Evolutionary conservation across 129 eudicot species (phyloP).

Genomic region (Artemisia argyi): DNA sequence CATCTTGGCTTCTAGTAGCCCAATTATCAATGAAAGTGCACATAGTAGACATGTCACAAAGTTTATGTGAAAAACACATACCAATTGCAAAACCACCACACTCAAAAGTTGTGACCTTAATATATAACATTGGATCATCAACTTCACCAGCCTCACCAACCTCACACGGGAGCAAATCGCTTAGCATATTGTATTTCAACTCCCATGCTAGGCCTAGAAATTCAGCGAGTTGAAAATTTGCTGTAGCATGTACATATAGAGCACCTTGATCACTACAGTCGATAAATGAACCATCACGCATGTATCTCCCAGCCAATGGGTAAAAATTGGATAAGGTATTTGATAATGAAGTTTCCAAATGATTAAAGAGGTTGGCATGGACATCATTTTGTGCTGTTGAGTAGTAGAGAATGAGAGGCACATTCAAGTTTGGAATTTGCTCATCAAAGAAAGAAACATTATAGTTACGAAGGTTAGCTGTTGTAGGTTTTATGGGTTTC

Average conservation of each 20-base stretch:
- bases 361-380: neutral
- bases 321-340: neutral
- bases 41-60: conserved; percentile 16
- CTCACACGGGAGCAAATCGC: conserved; percentile 22
- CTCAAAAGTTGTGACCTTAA: conserved; percentile 19
- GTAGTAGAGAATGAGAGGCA: conserved; percentile 35
- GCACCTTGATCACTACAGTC: conserved; percentile 16
- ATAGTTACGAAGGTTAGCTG: conserved; percentile 19
- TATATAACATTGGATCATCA: no score
- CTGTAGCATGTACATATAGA: no score
- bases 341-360: neutral
- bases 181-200: neutral
- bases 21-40: neutral
- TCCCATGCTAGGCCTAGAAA: conserved; percentile 16
- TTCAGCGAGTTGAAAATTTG: conserved; percentile 2
- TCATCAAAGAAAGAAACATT: conserved; percentile 30
- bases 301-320: conserved; percentile 38
- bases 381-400: neutral
- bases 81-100: conserved; percentile 25
- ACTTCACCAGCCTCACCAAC: conserved; percentile 16
- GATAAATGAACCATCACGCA: conserved; percentile 2
- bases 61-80: conserved; percentile 22
- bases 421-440: conserved; percentile 21
- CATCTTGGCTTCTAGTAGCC: neutral
- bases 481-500: conserved; percentile 37